phyloP scores from a whole-genome alignment of 176 grass and related monocot genomes.

The Canna indica region DNA sequence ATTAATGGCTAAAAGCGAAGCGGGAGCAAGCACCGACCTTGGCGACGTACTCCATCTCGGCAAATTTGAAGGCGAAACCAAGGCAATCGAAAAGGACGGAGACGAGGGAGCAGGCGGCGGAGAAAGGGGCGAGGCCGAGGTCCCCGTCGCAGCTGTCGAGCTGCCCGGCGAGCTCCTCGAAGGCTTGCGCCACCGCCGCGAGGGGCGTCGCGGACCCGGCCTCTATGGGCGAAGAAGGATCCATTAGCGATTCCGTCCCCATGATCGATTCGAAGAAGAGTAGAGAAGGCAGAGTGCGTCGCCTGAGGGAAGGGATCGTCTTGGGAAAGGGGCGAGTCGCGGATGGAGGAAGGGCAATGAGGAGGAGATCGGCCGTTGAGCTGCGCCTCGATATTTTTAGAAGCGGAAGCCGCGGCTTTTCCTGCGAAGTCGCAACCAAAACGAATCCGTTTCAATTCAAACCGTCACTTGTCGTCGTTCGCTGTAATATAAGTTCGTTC shows the following conservation, averaged over 20 bases:
- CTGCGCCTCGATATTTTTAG: no score
- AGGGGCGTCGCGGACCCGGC: constrained; percentile 41
- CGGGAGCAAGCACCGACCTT: constrained; percentile 30
- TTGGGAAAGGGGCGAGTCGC: no score
- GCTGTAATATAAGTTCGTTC: no score
- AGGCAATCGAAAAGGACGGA: constrained; percentile 80
- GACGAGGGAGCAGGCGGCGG: constrained; percentile 74
- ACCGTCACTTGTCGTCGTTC: no score
- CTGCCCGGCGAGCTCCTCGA: constrained; percentile 59
- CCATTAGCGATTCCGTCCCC: constrained; percentile 8
- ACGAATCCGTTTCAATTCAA: no score
- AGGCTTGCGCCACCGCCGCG: constrained; percentile 53
- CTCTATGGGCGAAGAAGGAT: constrained; percentile 18
- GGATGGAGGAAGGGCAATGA: no score
- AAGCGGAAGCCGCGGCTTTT: not conserved
- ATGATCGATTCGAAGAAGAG: not conserved
- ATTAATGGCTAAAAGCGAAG: no score
- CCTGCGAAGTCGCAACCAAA: not conserved
- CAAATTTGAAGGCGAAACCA: constrained; percentile 91
- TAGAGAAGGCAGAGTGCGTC: no score
- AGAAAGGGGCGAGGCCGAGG: constrained; percentile 59
- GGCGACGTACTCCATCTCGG: constrained; percentile 88
- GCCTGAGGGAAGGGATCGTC: not conserved
- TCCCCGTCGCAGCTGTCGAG: constrained; percentile 36
- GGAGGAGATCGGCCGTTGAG: no score